phyloP scores from a whole-genome alignment of 352 stramenopile species.

The Phytophthora ramorum region DNA sequence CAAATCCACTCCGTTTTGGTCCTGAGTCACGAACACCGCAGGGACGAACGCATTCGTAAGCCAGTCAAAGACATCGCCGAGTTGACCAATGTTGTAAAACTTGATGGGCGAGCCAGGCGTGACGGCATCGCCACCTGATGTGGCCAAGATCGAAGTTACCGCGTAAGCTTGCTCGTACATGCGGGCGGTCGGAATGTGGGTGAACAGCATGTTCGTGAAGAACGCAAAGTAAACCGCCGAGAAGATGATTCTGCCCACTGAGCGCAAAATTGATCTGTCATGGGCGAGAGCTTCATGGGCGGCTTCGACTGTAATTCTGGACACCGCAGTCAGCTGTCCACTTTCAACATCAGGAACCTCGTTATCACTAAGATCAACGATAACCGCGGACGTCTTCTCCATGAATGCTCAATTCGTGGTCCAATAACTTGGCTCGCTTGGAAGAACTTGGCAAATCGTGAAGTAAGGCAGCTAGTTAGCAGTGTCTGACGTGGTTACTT shows the following conservation, averaged over 20 bases:
- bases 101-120: constrained; percentile 48
- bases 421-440: neutral
- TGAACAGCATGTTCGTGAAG: constrained; percentile 55
- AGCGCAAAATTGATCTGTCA: constrained; percentile 41
- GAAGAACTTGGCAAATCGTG: neutral
- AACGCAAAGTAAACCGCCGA: constrained; percentile 45
- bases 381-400: neutral
- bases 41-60: constrained; percentile 48
- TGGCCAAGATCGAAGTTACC: constrained; percentile 37
- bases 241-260: constrained; percentile 42
- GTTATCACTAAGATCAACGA: neutral
- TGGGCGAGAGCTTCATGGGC: constrained; percentile 33
- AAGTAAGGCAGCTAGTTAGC: neutral
- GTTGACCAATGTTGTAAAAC: constrained; percentile 50
- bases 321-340: neutral
- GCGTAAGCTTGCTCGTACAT: constrained; percentile 46
- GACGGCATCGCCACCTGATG: constrained; percentile 47
- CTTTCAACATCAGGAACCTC: constrained; percentile 10
- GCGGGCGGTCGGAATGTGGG: constrained; percentile 39
- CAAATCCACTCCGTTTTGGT: constrained; percentile 47
- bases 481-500: neutral
- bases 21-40: constrained; percentile 49
- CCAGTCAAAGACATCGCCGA: constrained; percentile 51
- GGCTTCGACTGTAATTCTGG: constrained; percentile 12
- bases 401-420: neutral